Conservation (phyloP, 179 eudicot genomes). For the Gypsophila paniculata region DNA sequence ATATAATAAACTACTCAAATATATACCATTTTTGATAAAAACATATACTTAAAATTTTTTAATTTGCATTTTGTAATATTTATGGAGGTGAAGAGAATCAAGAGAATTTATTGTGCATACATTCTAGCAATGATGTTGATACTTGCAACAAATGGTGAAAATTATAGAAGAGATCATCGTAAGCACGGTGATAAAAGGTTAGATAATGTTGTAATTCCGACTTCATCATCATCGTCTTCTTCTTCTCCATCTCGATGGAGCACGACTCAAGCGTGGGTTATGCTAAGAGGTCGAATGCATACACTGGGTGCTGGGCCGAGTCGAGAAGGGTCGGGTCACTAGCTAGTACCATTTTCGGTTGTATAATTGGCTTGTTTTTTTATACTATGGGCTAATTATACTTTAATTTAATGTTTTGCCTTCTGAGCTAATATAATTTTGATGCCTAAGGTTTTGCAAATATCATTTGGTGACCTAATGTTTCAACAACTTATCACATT, state of each 20-base stretch:
- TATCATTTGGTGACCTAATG: no score
- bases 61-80: background rate
- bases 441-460: no score
- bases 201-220: background rate
- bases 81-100: background rate
- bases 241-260: slow-evolving; percentile 11
- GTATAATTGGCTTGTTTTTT: background rate
- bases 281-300: slow-evolving; percentile 17
- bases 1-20: background rate
- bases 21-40: background rate
- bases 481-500: no score
- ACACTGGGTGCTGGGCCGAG: slow-evolving; percentile 38
- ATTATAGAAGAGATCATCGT: background rate
- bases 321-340: slow-evolving; percentile 42
- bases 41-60: background rate
- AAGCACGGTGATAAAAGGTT: background rate
- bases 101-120: background rate
- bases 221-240: background rate
- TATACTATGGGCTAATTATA: no score
- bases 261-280: slow-evolving; percentile 11
- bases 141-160: background rate
- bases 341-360: background rate
- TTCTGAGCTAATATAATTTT: no score
- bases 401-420: no score
- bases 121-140: slow-evolving; percentile 22